Evolutionary conservation across 2,329 filamentous ascomycete genomes (phyloP).

Genomic region (Penicillium sp.): DNA sequence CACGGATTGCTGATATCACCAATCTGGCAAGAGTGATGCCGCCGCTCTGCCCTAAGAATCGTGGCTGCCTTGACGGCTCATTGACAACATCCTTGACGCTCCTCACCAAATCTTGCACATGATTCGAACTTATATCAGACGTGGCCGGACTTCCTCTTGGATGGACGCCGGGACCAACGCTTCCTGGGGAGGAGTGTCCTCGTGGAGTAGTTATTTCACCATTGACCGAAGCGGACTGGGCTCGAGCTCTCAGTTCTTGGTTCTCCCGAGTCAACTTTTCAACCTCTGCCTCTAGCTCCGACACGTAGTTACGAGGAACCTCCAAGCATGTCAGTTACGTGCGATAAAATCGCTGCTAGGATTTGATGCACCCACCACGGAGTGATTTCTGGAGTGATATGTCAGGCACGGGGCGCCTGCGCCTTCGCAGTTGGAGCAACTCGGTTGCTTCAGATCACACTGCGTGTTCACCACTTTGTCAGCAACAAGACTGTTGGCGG

Average conservation of each 20-base stretch:
- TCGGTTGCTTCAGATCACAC: background rate
- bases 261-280: constrained; percentile 1
- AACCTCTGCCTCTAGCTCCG: background rate
- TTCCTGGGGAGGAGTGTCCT: background rate
- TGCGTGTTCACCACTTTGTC: background rate
- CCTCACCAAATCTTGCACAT: constrained; percentile 2
- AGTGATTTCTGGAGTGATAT: background rate
- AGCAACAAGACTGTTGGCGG: too few species aligned
- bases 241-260: background rate
- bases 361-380: background rate
- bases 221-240: background rate
- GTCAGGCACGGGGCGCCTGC: background rate
- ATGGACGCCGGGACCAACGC: background rate
- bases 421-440: constrained; percentile 3
- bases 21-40: constrained; percentile 3
- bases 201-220: background rate
- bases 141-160: background rate
- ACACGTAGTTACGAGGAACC: constrained; percentile 5
- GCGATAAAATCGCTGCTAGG: background rate
- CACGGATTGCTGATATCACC: constrained; percentile 1
- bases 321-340: background rate
- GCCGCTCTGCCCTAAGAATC: constrained; percentile 3
- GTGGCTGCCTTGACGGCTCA: constrained; percentile 3
- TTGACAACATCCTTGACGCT: constrained; percentile 1
- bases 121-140: background rate